Conservation (phyloP, 2,329 filamentous ascomycete genomes). For the Chaetomiaceae sp. region DNA sequence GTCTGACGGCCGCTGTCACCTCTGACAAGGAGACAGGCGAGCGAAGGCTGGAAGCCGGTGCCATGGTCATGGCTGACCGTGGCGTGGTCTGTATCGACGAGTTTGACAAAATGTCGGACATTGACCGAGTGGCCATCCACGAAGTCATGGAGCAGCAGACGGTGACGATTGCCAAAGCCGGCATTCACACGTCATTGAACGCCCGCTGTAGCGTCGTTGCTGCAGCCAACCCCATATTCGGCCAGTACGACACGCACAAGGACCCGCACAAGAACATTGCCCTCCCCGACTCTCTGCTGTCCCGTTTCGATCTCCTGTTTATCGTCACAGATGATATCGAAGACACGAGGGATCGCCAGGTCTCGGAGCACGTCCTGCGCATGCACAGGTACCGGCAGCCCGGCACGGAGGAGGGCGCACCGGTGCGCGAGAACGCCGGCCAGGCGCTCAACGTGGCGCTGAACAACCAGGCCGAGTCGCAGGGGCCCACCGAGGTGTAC, state of each 20-base stretch:
- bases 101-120: constrained; percentile 99
- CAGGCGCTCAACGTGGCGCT: constrained; percentile 85
- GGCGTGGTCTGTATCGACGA: constrained; percentile 99
- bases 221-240: constrained; percentile 94
- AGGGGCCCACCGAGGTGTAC: constrained; percentile 77
- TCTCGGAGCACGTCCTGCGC: constrained; percentile 92
- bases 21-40: constrained; percentile 97
- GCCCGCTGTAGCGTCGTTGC: constrained; percentile 94
- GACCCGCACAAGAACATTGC: constrained; percentile 99
- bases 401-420: constrained; percentile 88
- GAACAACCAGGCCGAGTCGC: constrained; percentile 67
- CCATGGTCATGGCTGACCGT: constrained; percentile 95
- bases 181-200: constrained; percentile 95
- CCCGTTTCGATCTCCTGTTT: constrained; percentile 97
- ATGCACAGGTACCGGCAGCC: constrained; percentile 95
- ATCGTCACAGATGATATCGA: constrained; percentile 98
- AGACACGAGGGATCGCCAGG: constrained; percentile 79
- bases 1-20: constrained; percentile 94
- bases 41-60: constrained; percentile 87
- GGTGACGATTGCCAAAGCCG: constrained; percentile 96
- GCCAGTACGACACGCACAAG: constrained; percentile 97
- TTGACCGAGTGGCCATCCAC: constrained; percentile 96
- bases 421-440: constrained; percentile 78
- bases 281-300: constrained; percentile 88
- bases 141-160: constrained; percentile 99